Conservation (phyloP, 257 asterid genomes). For the Solanum sitiens region DNA sequence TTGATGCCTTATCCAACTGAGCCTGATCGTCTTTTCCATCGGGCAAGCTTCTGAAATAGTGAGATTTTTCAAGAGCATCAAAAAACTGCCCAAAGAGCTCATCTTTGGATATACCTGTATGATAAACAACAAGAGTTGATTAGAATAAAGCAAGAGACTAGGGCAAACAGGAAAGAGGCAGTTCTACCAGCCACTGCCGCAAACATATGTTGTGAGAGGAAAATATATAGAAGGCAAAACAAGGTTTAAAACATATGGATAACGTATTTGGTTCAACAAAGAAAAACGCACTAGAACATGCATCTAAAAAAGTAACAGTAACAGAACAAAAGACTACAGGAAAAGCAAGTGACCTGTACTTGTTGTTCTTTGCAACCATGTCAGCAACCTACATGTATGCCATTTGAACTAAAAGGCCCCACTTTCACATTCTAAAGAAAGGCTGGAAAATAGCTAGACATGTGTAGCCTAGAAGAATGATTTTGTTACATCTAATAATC, state of each 20-base stretch:
- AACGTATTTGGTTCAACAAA: background rate
- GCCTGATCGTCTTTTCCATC: slow-evolving; percentile 66
- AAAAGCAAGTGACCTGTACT: background rate
- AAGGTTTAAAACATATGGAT: background rate
- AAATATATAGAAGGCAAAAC: background rate
- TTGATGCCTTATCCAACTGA: slow-evolving; percentile 64
- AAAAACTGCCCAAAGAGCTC: slow-evolving; percentile 74
- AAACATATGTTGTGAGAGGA: background rate
- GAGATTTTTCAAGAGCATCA: slow-evolving; percentile 60
- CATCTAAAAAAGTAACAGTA: background rate
- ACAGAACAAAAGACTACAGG: background rate
- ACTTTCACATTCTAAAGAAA: background rate
- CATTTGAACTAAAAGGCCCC: background rate
- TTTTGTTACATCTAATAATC: background rate
- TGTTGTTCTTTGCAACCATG: background rate
- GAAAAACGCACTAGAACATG: background rate
- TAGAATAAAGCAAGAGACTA: background rate
- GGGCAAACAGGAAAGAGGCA: background rate
- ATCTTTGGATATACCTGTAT: slow-evolving; percentile 26
- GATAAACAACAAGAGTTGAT: background rate
- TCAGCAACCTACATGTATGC: background rate
- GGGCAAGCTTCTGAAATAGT: slow-evolving; percentile 49
- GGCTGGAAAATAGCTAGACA: background rate
- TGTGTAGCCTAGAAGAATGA: background rate
- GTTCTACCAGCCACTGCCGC: background rate